Base-by-base conservation (phyloP, 176 grass and related monocot species). In the Ampelocalamus luodianensis region DNA sequence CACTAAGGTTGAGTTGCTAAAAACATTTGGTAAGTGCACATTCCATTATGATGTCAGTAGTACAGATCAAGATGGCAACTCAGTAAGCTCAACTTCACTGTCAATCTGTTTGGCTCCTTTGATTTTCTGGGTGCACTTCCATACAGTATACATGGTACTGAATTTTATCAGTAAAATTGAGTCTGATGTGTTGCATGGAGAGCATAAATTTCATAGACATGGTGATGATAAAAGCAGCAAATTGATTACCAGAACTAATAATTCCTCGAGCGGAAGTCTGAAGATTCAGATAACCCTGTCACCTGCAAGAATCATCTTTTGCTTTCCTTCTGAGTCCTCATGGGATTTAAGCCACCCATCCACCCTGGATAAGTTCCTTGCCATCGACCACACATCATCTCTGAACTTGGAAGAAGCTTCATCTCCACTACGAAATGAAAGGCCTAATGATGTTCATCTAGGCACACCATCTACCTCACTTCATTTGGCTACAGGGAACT, bases 101-200 rank as follows among this genome's bases (percentile, higher is more conserved):
- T 86, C 63, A 20, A 74, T 99, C 5, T 64, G 65, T 87, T 82
- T 96, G 73, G 89, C 96, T 80, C 90, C 91, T 86, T 86, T 94
- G 44, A 66, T 90, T 72, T 89, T 92, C 37, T 99, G 96, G 96
- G 83, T 96, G 68, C 96, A 99, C 83, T 94, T 94, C 66, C 90
- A 92, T 86, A 85, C 92, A 46, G 26, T 99, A 79, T 76, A 96
- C 78, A 88, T 89, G 78, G 66, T 99, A 81, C 64, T 92, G 78
- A 72, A 89, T 76, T 87, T 99, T 81, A 63, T 92, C 23, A 94
- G 69, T 71, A 74, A 87, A 88, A 62, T 94, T 50, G 70, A 83
- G 49, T 92, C 87, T 73, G 85, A 77, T 85, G 68, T 74, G 32
- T 46, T 71, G 4, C 80, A 29, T 73, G 74, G 73, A 83, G 84